Base-by-base conservation (phyloP, 192 early-diverging fungal species). In the Paraglomus brasilianum region DNA sequence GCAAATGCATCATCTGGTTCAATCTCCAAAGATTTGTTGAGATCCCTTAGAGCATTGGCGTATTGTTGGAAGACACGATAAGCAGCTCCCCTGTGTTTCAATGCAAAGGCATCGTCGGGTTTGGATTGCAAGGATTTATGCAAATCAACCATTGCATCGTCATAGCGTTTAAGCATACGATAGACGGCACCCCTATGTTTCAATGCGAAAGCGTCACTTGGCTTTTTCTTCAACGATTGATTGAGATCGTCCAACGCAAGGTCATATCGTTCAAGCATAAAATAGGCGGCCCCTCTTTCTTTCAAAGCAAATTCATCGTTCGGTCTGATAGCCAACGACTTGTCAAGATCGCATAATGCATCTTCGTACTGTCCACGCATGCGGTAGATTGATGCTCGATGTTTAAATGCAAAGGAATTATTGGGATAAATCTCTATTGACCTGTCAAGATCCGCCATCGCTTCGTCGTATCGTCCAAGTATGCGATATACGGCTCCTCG, bases 221-320 rank as follows among this genome's bases (percentile, higher is more conserved):
- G 45, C 3, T 48, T 24, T 17, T 52, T 44, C 22, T n/a, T 8
- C 47, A 69, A 45, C 0, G 66, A 51, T 45, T 24, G 14, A 42
- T 69, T 55, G 17, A 69, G 36, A 69, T 69, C 66, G 2, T 46
- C 10, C 24, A 69, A 56, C 15, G 66, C 66, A 9, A 22, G 1
- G 14, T 39, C 38, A 43, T 57, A 38, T 17, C 9, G 24, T 36
- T n/a, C 22, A 4, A 56, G 6, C n/a, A 42, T 14, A 17, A 41
- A 10, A 69, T 45, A 69, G 38, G 57, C 41, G 10, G 52, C 53
- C 9, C 66, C 66, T 15, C 66, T 30, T 69, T 48, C 6, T 13
- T 38, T 24, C 47, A 69, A 69, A n/a, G 66, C 30, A 56, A 48
- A 69, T 8, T n/a, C 41, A 43, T 46, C 42, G 57, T 69, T 10